Evolutionary conservation across 2,329 filamentous ascomycete genomes (phyloP), one percentile per base, ranked within the genome.

Genomic region (Fusarium paranaense): DNA sequence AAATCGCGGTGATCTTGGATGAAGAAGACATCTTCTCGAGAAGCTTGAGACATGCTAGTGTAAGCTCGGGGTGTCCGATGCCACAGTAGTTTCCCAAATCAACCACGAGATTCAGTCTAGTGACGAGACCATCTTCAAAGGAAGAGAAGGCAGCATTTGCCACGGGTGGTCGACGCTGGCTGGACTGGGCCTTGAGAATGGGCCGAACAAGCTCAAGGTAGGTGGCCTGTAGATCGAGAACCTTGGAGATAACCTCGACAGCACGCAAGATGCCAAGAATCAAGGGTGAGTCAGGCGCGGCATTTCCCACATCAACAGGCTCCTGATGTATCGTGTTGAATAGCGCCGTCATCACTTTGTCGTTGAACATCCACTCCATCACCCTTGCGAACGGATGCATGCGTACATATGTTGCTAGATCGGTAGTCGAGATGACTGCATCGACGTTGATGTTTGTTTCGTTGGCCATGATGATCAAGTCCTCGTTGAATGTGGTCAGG

Each of bases 301-400:
- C 90, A 76, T 90, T 91, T 70, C 93, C 90, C 45, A 98, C 89
- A 67, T 94, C 91, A 9, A 88, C 86, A 18, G 92, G 85, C 75
- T 96, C 90, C 80, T 97, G 93, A 75, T 96, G 93, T 33, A 97
- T 90, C 13, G 93, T 90, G 66, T 90, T 88, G 82, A 98, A 96
- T 2, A 99, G 84, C 16, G 92, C 90, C 73, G 90, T 90, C 78
- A 97, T 90, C 25, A 98, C 94, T 73, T 93, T 94, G 78, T 97
- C 94, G 80, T 97, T 98, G 83, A 97, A 98, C 83, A 99, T 90
- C 95, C 97, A 98, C 80, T 99, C 97, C 94, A 98, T 98, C 18
- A 97, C 92, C 68, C 97, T 91, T 4, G 94, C 92, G 79, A 98
- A 99, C 0, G 97, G 96, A 83, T 99, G 97, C 62, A 98, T 89